Evolutionary conservation across 345 rosid species (phyloP).

Genomic region (Microthlaspi erraticum): DNA sequence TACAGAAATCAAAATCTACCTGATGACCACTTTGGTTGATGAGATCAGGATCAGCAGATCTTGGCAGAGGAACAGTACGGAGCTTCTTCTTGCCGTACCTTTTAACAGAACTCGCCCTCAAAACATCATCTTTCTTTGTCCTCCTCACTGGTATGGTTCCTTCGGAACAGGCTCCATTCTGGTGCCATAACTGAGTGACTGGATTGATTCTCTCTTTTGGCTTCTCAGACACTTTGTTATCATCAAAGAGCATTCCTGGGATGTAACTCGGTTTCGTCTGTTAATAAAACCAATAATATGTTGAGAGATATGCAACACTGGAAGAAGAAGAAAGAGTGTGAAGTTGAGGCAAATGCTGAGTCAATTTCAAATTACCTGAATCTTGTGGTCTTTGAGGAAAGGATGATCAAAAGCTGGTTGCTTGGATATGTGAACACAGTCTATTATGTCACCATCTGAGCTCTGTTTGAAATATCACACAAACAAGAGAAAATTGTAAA

Average conservation of each 20-base stretch:
- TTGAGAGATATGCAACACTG: neutral
- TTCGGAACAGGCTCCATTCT: slow-evolving; percentile 59
- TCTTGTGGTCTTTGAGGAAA: slow-evolving; percentile 70
- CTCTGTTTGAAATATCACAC: slow-evolving; percentile 46
- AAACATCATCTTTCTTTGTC: slow-evolving; percentile 59
- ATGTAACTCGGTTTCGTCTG: slow-evolving; percentile 60
- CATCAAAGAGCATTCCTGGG: slow-evolving; percentile 54
- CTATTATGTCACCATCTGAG: slow-evolving; percentile 74
- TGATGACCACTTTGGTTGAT: slow-evolving; percentile 57
- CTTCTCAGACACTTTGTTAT: slow-evolving; percentile 46
- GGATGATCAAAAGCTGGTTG: slow-evolving; percentile 90
- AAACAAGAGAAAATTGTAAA: slow-evolving; percentile 14
- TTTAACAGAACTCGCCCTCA: slow-evolving; percentile 64
- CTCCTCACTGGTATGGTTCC: slow-evolving; percentile 73
- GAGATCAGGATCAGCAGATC: slow-evolving; percentile 62
- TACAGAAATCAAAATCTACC: slow-evolving; percentile 36
- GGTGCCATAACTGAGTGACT: slow-evolving; percentile 61
- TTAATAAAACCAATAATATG: neutral
- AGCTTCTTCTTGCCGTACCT: slow-evolving; percentile 66
- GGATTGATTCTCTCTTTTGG: slow-evolving; percentile 38
- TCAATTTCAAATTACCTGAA: slow-evolving; percentile 53
- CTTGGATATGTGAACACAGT: slow-evolving; percentile 61
- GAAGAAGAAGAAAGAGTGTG: neutral
- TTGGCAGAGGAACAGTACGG: slow-evolving; percentile 56
- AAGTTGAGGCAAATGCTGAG: slow-evolving; percentile 9